Evolutionary conservation across 176 grass and related monocot species (phyloP), one percentile per base, ranked within the genome.

Genomic region (Hyparrhenia diplandra): DNA sequence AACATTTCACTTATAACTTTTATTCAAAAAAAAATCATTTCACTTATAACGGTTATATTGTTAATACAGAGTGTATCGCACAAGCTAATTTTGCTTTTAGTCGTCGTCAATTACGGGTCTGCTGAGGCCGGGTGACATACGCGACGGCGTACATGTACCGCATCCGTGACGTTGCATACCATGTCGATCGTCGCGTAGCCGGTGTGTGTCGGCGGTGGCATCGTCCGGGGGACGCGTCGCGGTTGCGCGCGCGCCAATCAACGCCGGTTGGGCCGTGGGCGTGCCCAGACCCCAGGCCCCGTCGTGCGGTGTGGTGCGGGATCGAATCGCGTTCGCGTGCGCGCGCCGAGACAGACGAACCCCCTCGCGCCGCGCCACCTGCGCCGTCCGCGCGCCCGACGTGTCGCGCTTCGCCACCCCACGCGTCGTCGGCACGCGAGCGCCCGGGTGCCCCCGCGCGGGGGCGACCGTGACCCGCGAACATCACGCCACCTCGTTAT

Each of bases 321-420:
- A 27, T 6, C 57, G 36, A 55, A 35, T 17, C 61, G 76, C 76
- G 61, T 29, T 72, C 80, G 67, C 86, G 67, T 73, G 36, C 74
- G 58, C 34, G 60, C 37, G 76, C 60, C n/a, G n/a, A n/a, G n/a
- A n/a, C n/a, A n/a, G n/a, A n/a, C n/a, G n/a, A n/a, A n/a, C n/a
- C 21, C 49, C 37, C 74, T 68, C 60, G 30, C 61, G 59, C 72
- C 60, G 86, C 80, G 87, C 60, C 81, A 88, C 86, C 81, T 79
- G 59, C 75, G 81, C 75, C 74, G 25, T 29, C 43, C 31, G 54
- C 71, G 42, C 27, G 10, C 27, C 47, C 81, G 11, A 84, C 87
- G 87, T 80, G 87, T 88, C 87, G 81, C 86, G 49, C 47, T n/a
- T 47, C n/a, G 17, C 0, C 10, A 23, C 14, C 9, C 72, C 79